Base-by-base conservation (phyloP, 768 basidiomycete species). In the Strobilomyces confusus region DNA sequence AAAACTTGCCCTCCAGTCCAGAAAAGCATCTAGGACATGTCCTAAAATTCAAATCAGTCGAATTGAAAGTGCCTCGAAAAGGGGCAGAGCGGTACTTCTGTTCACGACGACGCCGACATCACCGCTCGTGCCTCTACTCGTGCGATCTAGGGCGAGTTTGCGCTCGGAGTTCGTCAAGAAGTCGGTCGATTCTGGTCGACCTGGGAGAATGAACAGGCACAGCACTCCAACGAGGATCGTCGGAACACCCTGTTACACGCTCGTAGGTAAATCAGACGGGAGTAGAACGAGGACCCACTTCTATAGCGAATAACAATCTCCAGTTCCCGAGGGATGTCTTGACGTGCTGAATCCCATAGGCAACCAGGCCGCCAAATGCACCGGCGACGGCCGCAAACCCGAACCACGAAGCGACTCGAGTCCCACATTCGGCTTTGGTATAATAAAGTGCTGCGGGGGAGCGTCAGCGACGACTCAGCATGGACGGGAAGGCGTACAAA, bases 301-400 rank as follows among this genome's bases (percentile, higher is more conserved):
- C 68, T 26, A 71, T 55, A 12, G 71, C 40, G 51, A 69, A 69
- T 44, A 69, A 34, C 4, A 69, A 42, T 43, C 77, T 72, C 79
- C 79, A 80, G 30, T 74, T 65, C 9, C 72, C 65, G 32, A 79
- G 63, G 14, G 68, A 52, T 30, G 57, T 59, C 55, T 73, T 64
- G 12, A 65, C 69, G 57, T 78, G 67, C 47, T 80, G 75, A n/a
- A 81, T 69, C 1, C 76, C 80, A 55, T 76, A 80, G 12, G 80
- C 80, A 29, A 82, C 72, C 26, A 81, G 65, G 15, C 80, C 80
- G 17, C 80, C 77, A 46, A 82, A 82, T 44, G 81, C 80, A 34
- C 80, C 78, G 11, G 80, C 76, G 20, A 79, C 74, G 8, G 80
- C 78, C n/a, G 80, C 77, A 58, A 80, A 82, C 3, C 77, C 75